Percentiles rank a stretch among this genome's conserved stretches.
Conservation (phyloP, 768 basidiomycete species). For the Asterophora lycoperdoides region DNA sequence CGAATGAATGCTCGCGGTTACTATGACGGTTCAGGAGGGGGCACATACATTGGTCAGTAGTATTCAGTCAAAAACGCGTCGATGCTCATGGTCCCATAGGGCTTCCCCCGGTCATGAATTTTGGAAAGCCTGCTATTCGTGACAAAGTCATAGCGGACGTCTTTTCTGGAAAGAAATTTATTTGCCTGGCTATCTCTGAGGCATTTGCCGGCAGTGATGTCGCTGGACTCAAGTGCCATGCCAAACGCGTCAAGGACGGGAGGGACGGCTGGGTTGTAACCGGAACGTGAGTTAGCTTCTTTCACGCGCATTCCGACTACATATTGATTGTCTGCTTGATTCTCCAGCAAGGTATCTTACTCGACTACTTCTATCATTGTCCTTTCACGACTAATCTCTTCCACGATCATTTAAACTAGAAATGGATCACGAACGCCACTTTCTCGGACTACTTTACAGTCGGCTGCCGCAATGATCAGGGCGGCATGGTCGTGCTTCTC, state of each 20-base stretch:
- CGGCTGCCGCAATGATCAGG: constrained; percentile 51
- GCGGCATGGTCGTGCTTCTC: constrained; percentile 25
- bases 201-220: constrained; percentile 82
- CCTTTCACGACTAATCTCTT: not conserved
- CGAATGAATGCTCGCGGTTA: constrained; percentile 73
- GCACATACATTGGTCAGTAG: constrained; percentile 30
- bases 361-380: not conserved
- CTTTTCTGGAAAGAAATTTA: constrained; percentile 61
- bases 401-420: constrained; percentile 22
- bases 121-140: constrained; percentile 60
- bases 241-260: constrained; percentile 55
- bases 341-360: constrained; percentile 1
- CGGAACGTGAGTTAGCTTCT: constrained; percentile 48
- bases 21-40: constrained; percentile 64
- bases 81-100: constrained; percentile 28
- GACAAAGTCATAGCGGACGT: constrained; percentile 55
- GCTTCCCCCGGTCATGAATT: constrained; percentile 80
- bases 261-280: constrained; percentile 69
- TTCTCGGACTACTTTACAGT: constrained; percentile 71
- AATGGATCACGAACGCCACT: constrained; percentile 81
- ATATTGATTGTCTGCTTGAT: not conserved
- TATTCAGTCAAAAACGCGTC: not conserved
- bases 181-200: constrained; percentile 79
- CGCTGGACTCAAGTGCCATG: constrained; percentile 65
- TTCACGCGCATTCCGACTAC: not conserved